Base-by-base conservation (phyloP, 73 alveolate genomes). In the Paramecium sonneborni region DNA sequence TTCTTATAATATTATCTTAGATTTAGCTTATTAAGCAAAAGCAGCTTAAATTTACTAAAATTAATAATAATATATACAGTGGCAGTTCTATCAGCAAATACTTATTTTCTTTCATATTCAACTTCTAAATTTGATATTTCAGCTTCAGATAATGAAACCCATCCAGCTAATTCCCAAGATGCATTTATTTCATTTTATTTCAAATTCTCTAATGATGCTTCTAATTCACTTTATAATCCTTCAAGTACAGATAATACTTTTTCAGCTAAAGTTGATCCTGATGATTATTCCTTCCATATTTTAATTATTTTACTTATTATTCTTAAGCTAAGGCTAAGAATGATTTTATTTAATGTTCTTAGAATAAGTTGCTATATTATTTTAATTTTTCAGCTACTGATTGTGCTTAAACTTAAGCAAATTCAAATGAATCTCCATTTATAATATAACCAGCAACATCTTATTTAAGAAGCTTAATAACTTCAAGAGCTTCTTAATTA, bases 71-170 rank as follows among this genome's bases (percentile, higher is more conserved):
- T 35, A 0, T 30, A 14, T 74, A 74, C 87, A 14, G 87, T 74
- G 12, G 87, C 87, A 74, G 87, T 74, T 74, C 87, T 74, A 20
- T 74, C 87, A 74, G 87, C 87, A 43, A 74, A 74, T 21, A 74
- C 68, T 74, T 28, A 74, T 74, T 74, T 74, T 74, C 87, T 74
- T 74, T 74, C 87, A 35, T 74, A 35, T 35, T 74, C 87, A n/a
- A 74, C 87, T 38, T 74, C 58, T 9, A 74, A 43, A 21, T 20
- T 74, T 35, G 87, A n/a, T 1, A 74, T 74, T 74, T 74, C 87
- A 34, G 87, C 87, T 74, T 74, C 87, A 74, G 87, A 74, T 15
- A 35, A 74, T 28, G 87, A 74, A 35, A 74, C 57, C 87, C 87
- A 74, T 30, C 62, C 87, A 35, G 87, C 87, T 35, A 74, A 38